These are phyloP conservation scores for Inosperma sp. DNA, from an alignment of 768 basidiomycete genomes.

Conservation along the genomic window DNA sequence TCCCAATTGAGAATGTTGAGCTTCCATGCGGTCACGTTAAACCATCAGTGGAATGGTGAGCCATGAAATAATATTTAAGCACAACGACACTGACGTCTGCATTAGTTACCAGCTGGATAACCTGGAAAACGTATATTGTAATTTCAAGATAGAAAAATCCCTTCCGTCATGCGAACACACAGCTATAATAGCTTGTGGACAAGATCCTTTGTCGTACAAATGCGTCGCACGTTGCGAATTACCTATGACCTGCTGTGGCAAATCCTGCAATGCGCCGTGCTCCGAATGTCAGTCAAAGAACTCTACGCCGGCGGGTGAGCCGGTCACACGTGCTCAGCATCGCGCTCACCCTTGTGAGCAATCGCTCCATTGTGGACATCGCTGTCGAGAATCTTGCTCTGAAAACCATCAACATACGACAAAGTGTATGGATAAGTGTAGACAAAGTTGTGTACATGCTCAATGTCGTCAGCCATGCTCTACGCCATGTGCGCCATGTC, in stretches of 20 bases:
- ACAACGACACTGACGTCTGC: not conserved
- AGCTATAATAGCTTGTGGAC: slow-evolving; percentile 43
- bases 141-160: slow-evolving; percentile 36
- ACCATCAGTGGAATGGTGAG: slow-evolving; percentile 47
- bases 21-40: slow-evolving; percentile 58
- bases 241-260: slow-evolving; percentile 50
- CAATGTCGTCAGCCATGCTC: slow-evolving; percentile 47
- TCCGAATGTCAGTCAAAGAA: slow-evolving; percentile 41
- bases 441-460: slow-evolving; percentile 52
- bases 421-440: slow-evolving; percentile 43
- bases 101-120: slow-evolving; percentile 43
- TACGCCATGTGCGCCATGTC: slow-evolving; percentile 56
- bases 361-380: slow-evolving; percentile 51
- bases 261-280: slow-evolving; percentile 46
- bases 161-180: slow-evolving; percentile 54
- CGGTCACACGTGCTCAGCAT: slow-evolving; percentile 21
- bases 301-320: not conserved
- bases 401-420: slow-evolving; percentile 45
- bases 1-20: slow-evolving; percentile 40
- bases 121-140: slow-evolving; percentile 42
- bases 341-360: slow-evolving; percentile 47
- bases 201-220: slow-evolving; percentile 33
- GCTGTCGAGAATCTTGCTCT: slow-evolving; percentile 47
- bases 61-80: not conserved
- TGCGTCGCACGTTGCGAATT: slow-evolving; percentile 43